These are phyloP conservation scores for Fraxinus floribunda DNA, from an alignment of 305 asterid genomes.

Conservation along the genomic window DNA sequence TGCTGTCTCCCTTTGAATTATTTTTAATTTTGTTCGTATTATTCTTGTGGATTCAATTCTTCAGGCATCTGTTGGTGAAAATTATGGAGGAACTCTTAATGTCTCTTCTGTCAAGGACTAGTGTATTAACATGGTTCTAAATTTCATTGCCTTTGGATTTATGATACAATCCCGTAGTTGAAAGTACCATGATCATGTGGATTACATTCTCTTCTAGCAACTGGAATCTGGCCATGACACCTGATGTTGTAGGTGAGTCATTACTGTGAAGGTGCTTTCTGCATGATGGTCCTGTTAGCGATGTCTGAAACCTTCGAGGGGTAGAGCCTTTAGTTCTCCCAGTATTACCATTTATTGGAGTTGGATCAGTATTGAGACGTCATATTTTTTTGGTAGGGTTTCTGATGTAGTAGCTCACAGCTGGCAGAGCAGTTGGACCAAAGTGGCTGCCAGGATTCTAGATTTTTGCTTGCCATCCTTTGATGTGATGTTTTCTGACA, in stretches of 20 bases:
- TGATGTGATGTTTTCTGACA: not conserved
- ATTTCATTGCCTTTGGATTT: constrained; percentile 1
- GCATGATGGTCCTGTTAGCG: not conserved
- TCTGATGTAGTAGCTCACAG: not conserved
- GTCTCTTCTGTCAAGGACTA: constrained; percentile 34
- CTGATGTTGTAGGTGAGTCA: constrained; percentile 6
- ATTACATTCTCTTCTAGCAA: not conserved
- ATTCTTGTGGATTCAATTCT: constrained; percentile 17
- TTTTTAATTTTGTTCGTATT: constrained; percentile 4
- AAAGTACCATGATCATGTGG: constrained; percentile 1
- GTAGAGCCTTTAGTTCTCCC: not conserved
- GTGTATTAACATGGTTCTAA: not conserved
- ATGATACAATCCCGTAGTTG: not conserved
- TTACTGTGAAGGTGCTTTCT: not conserved
- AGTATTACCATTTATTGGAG: not conserved
- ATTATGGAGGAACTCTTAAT: constrained; percentile 65
- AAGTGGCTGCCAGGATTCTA: not conserved
- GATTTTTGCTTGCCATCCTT: not conserved
- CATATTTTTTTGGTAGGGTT: not conserved
- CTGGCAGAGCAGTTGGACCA: not conserved
- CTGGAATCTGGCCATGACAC: constrained; percentile 7
- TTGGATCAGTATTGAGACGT: not conserved
- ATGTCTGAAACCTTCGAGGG: not conserved
- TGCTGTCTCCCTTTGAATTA: not conserved
- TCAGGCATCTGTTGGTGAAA: constrained; percentile 62